Evolutionary conservation across 257 asterid species (phyloP).

Genomic region (Vinca minor): DNA sequence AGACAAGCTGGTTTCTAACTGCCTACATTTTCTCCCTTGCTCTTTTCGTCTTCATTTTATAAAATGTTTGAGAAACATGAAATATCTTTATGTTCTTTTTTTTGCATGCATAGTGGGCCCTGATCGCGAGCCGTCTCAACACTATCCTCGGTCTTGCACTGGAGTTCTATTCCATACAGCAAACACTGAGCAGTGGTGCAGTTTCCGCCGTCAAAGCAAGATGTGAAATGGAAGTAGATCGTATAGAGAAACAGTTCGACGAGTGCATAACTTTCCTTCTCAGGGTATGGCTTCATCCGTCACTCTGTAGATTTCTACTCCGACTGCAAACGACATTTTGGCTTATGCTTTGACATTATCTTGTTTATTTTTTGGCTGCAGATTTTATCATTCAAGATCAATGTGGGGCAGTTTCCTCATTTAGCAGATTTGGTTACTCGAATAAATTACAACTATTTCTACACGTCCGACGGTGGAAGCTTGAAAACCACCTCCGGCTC

Average conservation of each 20-base stretch:
- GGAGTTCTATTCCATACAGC: conserved; percentile 71
- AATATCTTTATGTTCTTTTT: conserved; percentile 10
- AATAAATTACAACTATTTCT: conserved; percentile 78
- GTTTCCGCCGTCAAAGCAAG: conserved; percentile 64
- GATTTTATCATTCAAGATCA: conserved; percentile 91
- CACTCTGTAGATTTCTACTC: conserved; percentile 1
- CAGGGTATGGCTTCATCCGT: conserved; percentile 46
- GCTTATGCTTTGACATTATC: conserved; percentile 1
- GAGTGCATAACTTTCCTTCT: conserved; percentile 95
- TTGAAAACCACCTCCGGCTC: conserved; percentile 44
- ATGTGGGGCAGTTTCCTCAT: conserved; percentile 95
- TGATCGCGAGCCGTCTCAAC: conserved; percentile 93
- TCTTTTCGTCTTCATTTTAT: background rate
- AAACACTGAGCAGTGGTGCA: conserved; percentile 58
- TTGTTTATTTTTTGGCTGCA: conserved; percentile 28
- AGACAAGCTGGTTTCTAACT: conserved; percentile 68
- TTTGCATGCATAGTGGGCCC: conserved; percentile 53
- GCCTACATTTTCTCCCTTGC: conserved; percentile 4
- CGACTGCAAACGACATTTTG: background rate
- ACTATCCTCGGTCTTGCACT: conserved; percentile 80
- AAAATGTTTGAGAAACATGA: conserved; percentile 2
- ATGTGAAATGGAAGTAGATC: conserved; percentile 80
- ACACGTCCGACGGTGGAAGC: conserved; percentile 77
- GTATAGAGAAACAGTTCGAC: conserved; percentile 82
- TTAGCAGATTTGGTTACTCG: conserved; percentile 89